phyloP scores from a whole-genome alignment of 139 green algal species.

The Chlorella sp. region DNA sequence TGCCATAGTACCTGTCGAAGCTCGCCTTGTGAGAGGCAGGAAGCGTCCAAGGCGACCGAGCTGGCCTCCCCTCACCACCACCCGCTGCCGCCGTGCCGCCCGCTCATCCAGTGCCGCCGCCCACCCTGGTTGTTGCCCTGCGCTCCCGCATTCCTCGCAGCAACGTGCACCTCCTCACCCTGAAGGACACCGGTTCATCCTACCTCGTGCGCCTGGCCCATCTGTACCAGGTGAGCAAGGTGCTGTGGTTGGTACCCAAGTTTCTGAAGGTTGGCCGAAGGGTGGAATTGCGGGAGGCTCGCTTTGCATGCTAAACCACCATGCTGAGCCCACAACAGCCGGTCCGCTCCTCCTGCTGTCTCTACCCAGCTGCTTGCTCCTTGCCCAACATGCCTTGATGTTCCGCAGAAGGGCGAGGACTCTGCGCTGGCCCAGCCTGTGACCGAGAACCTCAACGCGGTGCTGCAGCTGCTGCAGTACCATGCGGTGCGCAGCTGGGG shows the following conservation, averaged over 20 bases:
- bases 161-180: constrained; percentile 67
- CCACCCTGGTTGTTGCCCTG: too few relatives aligned
- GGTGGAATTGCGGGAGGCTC: too few relatives aligned
- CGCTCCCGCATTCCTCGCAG: background rate
- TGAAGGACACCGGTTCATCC: constrained; percentile 30
- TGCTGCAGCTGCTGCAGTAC: constrained; percentile 31
- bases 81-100: background rate
- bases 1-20: background rate
- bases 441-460: constrained; percentile 32
- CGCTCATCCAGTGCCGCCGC: background rate
- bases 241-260: background rate
- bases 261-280: too few relatives aligned
- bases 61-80: background rate
- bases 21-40: background rate
- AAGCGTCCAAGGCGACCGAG: background rate
- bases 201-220: constrained; percentile 63
- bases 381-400: background rate
- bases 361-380: background rate
- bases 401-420: constrained; percentile 45
- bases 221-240: constrained; percentile 40
- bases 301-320: too few relatives aligned
- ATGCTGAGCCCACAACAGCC: too few relatives aligned
- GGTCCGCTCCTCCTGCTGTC: too few relatives aligned
- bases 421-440: constrained; percentile 29
- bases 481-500: background rate